Evolutionary conservation across 768 basidiomycete genomes (phyloP).

Genomic region (Trametes punicea): DNA sequence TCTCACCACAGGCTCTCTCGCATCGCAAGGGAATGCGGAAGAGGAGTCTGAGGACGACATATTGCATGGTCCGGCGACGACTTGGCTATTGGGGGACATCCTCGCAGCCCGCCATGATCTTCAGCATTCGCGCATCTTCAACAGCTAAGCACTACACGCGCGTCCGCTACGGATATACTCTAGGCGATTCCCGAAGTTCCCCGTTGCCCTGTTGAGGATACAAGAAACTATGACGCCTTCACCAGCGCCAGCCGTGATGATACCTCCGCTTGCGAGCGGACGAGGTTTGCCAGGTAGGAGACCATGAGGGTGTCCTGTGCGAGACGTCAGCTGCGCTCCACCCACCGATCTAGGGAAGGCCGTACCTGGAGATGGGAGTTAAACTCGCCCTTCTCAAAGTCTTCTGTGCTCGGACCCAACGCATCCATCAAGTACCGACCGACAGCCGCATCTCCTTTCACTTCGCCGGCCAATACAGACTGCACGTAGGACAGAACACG

Average conservation of each 20-base stretch:
- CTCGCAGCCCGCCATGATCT: conserved; percentile 87
- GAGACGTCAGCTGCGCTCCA: conserved; percentile 10
- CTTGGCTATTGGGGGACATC: conserved; percentile 96
- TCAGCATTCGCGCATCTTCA: conserved; percentile 96
- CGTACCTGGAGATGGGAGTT: conserved; percentile 71
- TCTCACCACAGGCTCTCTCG: conserved; percentile 45
- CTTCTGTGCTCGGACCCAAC: conserved; percentile 65
- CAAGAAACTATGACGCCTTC: conserved; percentile 39
- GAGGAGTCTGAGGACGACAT: conserved; percentile 18
- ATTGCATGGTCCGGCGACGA: conserved; percentile 70
- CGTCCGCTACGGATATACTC: conserved; percentile 17
- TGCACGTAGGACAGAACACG: conserved; percentile 84
- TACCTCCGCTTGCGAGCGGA: conserved; percentile 90
- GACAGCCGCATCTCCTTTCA: conserved; percentile 76
- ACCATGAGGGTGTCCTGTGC: conserved; percentile 88
- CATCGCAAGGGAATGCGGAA: background rate
- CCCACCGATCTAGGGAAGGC: background rate
- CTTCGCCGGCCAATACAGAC: conserved; percentile 73
- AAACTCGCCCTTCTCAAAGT: conserved; percentile 70
- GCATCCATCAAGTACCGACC: conserved; percentile 92
- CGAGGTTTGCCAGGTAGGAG: conserved; percentile 89
- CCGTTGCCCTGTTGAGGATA: conserved; percentile 8
- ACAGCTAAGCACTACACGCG: conserved; percentile 49
- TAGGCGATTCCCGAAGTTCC: conserved; percentile 1
- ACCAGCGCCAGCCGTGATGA: conserved; percentile 83